A percentile compares a stretch with the other conserved stretches of the same genome.
Conservation (phyloP, 768 basidiomycete genomes). For the Strobilomyces dryophilus region DNA sequence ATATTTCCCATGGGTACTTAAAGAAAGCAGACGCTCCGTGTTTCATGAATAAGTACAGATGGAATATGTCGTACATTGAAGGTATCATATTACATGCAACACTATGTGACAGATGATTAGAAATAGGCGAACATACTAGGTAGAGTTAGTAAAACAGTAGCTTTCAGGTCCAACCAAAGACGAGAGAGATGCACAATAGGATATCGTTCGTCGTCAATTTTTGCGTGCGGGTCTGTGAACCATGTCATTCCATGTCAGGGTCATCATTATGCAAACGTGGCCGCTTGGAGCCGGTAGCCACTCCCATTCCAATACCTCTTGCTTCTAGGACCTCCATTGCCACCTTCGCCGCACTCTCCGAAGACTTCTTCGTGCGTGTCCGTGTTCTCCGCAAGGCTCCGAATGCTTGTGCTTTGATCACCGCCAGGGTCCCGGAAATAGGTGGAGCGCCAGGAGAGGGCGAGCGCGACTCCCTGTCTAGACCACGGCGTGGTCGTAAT, state of each 20-base stretch:
- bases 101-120: constrained; percentile 33
- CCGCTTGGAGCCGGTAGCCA: constrained; percentile 34
- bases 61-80: constrained; percentile 22
- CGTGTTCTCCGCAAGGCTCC: constrained; percentile 79
- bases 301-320: constrained; percentile 61
- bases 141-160: constrained; percentile 32
- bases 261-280: constrained; percentile 53
- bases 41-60: constrained; percentile 5
- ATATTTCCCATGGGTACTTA: constrained; percentile 12
- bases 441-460: constrained; percentile 44
- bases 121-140: constrained; percentile 29
- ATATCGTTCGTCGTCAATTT: constrained; percentile 23
- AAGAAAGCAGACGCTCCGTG: constrained; percentile 3
- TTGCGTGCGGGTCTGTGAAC: constrained; percentile 12
- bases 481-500: constrained; percentile 45
- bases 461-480: constrained; percentile 44
- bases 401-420: constrained; percentile 89
- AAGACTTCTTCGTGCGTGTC: constrained; percentile 64
- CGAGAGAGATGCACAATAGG: constrained; percentile 25
- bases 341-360: constrained; percentile 67
- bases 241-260: constrained; percentile 36
- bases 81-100: constrained; percentile 39
- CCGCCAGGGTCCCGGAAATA: constrained; percentile 78
- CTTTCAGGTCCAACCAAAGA: constrained; percentile 23
- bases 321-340: constrained; percentile 81